These are phyloP conservation scores for Talaromyces sp. DNA, from an alignment of 2,329 filamentous ascomycete species.

Conservation along the genomic window DNA sequence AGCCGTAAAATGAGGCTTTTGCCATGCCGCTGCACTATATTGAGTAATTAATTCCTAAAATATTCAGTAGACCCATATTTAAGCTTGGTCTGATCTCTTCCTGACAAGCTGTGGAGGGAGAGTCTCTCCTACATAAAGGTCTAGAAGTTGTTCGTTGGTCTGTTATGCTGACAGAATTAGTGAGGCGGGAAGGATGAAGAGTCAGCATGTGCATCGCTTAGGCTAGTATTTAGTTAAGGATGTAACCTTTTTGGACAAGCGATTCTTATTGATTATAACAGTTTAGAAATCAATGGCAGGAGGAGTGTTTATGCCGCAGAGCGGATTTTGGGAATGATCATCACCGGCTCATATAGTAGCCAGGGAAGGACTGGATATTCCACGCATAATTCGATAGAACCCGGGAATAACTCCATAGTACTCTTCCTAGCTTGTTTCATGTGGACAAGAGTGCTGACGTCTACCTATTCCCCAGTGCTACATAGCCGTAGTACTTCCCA, in stretches of 20 bases:
- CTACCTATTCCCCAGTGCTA: neutral
- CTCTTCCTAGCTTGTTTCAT: neutral
- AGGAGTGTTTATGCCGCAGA: neutral
- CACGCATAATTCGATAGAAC: neutral
- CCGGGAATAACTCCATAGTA: neutral
- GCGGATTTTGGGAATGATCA: neutral
- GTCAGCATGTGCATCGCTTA: neutral
- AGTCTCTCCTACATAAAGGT: no score
- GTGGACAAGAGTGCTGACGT: neutral
- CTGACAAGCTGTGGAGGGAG: neutral
- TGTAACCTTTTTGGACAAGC: neutral
- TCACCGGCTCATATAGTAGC: neutral
- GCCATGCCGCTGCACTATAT: neutral
- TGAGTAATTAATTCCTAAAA: neutral
- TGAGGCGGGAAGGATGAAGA: neutral
- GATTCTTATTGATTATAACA: neutral
- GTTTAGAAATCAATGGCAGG: neutral
- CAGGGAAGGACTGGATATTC: neutral
- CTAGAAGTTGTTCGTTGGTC: neutral
- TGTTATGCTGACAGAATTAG: neutral
- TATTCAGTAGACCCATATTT: neutral
- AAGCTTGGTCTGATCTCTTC: neutral
- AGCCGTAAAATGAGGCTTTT: neutral
- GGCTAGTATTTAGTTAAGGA: neutral
- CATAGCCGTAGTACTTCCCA: no score